Conservation (phyloP, 768 basidiomycete genomes). For the Termitomyces bulborhizus region DNA sequence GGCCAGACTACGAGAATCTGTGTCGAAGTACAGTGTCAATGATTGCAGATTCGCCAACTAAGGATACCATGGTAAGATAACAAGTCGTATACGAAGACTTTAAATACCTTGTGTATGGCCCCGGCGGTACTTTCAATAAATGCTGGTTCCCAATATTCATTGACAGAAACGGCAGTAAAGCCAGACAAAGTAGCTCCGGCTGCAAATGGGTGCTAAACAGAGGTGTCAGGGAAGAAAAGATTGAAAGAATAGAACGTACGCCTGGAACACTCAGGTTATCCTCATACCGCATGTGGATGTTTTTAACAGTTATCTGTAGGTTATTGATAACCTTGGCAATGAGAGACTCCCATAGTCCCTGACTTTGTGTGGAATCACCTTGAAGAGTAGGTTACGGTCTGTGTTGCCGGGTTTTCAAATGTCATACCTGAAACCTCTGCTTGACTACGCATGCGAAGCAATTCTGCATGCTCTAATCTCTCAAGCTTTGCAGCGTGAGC, state of each 20-base stretch:
- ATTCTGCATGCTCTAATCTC: slow-evolving; percentile 83
- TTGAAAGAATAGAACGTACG: slow-evolving; percentile 39
- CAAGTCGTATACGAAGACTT: not conserved
- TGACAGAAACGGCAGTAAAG: slow-evolving; percentile 86
- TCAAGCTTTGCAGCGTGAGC: slow-evolving; percentile 85
- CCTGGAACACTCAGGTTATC: slow-evolving; percentile 91
- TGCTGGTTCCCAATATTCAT: slow-evolving; percentile 81
- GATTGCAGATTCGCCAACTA: slow-evolving; percentile 85
- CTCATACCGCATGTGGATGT: slow-evolving; percentile 95
- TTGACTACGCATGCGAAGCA: slow-evolving; percentile 61
- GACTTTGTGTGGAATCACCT: slow-evolving; percentile 64
- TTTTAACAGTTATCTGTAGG: slow-evolving; percentile 90
- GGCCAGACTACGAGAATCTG: slow-evolving; percentile 77
- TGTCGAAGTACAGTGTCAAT: slow-evolving; percentile 91
- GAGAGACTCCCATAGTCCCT: slow-evolving; percentile 78
- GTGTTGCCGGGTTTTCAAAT: not conserved
- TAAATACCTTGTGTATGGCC: slow-evolving; percentile 78
- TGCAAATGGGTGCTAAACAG: slow-evolving; percentile 82
- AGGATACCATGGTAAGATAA: not conserved
- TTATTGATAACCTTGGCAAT: slow-evolving; percentile 92
- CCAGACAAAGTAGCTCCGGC: slow-evolving; percentile 83
- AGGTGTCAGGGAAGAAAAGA: slow-evolving; percentile 3
- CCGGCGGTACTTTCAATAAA: slow-evolving; percentile 89
- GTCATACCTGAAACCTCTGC: slow-evolving; percentile 44
- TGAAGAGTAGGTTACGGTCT: not conserved